Conservation (phyloP, 495 filamentous ascomycete species). For the Penicillium lividum region DNA sequence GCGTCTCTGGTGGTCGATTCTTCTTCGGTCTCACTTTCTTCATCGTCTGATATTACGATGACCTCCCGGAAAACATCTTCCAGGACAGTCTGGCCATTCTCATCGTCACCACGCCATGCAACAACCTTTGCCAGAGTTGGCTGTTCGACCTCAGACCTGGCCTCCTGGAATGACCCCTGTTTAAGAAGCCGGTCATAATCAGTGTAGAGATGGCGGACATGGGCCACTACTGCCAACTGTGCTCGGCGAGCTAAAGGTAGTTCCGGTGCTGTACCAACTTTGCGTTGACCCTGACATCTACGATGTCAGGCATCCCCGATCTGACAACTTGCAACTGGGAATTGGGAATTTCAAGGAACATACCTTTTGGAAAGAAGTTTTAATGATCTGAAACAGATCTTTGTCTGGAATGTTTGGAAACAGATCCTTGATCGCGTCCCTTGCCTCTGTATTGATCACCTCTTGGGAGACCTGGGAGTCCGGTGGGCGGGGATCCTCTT, state of each 20-base stretch:
- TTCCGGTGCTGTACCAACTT: slow-evolving; percentile 69
- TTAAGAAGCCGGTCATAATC: slow-evolving; percentile 79
- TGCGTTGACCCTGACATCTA: slow-evolving; percentile 45
- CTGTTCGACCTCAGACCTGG: slow-evolving; percentile 68
- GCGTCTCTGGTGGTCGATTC: slow-evolving; percentile 21
- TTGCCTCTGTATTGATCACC: slow-evolving; percentile 70
- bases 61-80: slow-evolving; percentile 81
- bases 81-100: slow-evolving; percentile 70
- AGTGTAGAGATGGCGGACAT: slow-evolving; percentile 85
- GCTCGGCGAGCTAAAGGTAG: slow-evolving; percentile 71
- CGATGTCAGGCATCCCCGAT: slow-evolving; percentile 23
- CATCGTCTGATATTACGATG: slow-evolving; percentile 79
- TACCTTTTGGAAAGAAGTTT: slow-evolving; percentile 84
- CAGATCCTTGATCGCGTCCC: slow-evolving; percentile 72
- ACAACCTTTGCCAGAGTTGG: slow-evolving; percentile 70
- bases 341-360: slow-evolving; percentile 16
- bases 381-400: slow-evolving; percentile 75
- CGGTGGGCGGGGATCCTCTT: slow-evolving; percentile 15
- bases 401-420: slow-evolving; percentile 83
- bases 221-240: slow-evolving; percentile 80
- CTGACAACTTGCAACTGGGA: slow-evolving; percentile 12
- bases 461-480: slow-evolving; percentile 50
- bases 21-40: slow-evolving; percentile 62
- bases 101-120: slow-evolving; percentile 87
- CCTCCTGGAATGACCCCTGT: slow-evolving; percentile 63